phyloP scores from a whole-genome alignment of 179 eudicot species.

The Silene noctiflora region DNA sequence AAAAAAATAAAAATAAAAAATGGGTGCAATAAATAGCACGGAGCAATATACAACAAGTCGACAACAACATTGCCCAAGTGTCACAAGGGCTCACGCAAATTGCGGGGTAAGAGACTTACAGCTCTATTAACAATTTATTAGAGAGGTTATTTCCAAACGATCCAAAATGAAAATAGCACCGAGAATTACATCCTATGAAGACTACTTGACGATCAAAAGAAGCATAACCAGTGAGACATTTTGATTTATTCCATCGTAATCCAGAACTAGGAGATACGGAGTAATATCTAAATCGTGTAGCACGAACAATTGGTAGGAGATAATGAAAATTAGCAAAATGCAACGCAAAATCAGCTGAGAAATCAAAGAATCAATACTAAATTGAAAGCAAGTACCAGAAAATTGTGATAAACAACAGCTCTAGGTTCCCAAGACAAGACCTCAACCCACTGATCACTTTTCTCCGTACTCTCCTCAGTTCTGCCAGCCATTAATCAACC shows the following conservation, averaged over 20 bases:
- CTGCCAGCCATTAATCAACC: slow-evolving; percentile 17
- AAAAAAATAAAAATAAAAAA: too few relatives aligned
- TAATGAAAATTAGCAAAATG: background rate
- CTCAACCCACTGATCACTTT: slow-evolving; percentile 77
- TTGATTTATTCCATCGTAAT: too few relatives aligned
- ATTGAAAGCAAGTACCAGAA: slow-evolving; percentile 46
- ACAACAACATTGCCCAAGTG: background rate
- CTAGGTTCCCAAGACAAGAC: slow-evolving; percentile 92
- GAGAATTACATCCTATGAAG: too few relatives aligned
- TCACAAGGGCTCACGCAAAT: background rate
- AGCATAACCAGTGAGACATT: too few relatives aligned
- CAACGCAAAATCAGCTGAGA: background rate
- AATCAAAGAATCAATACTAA: background rate
- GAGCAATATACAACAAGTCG: too few relatives aligned
- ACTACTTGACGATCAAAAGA: too few relatives aligned
- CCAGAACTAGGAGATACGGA: too few relatives aligned
- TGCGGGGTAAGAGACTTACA: too few relatives aligned
- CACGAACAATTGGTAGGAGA: background rate
- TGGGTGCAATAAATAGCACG: too few relatives aligned
- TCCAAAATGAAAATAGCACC: too few relatives aligned
- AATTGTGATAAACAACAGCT: slow-evolving; percentile 79
- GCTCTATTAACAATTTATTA: too few relatives aligned
- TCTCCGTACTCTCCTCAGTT: slow-evolving; percentile 38
- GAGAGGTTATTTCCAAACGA: too few relatives aligned
- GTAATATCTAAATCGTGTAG: background rate